Evolutionary conservation across 345 rosid genomes (phyloP).

Genomic region (Hypericum perforatum): DNA sequence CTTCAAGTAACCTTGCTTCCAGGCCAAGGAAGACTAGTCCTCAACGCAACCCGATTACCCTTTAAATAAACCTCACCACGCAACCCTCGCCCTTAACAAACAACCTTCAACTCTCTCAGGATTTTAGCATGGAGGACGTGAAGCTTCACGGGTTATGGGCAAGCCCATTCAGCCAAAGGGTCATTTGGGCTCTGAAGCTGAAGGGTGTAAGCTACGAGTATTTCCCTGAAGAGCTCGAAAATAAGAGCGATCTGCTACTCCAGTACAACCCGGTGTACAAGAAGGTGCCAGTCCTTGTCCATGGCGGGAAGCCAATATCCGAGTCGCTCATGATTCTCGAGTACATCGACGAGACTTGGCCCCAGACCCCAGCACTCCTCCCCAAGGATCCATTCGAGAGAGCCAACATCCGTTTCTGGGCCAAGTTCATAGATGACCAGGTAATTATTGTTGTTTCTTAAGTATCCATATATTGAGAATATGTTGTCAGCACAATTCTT

Average conservation of each 20-base stretch:
- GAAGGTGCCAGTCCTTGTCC: constrained; percentile 33
- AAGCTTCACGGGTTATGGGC: constrained; percentile 22
- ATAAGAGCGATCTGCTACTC: constrained; percentile 23
- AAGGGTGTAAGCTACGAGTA: constrained; percentile 22
- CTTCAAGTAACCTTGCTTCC: no score
- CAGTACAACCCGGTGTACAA: constrained; percentile 19
- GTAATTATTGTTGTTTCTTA: constrained; percentile 1
- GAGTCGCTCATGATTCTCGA: constrained; percentile 27
- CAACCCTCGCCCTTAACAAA: no score
- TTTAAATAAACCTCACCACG: no score
- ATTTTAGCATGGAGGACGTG: constrained; percentile 12
- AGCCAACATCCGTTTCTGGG: constrained; percentile 24
- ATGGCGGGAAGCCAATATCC: constrained; percentile 20
- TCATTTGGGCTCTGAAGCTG: constrained; percentile 25
- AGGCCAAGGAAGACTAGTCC: no score
- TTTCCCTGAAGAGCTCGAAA: constrained; percentile 22
- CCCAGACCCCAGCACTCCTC: constrained; percentile 12
- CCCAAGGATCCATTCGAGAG: constrained; percentile 21
- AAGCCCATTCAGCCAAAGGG: constrained; percentile 22
- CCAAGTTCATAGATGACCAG: constrained; percentile 26
- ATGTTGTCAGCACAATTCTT: neutral
- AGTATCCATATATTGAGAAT: neutral
- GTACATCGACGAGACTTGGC: constrained; percentile 32
- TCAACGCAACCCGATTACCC: no score
- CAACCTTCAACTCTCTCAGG: no score